Percentiles rank a stretch among this genome's conserved stretches.
These are phyloP conservation scores for Fusarium sp. DNA, from an alignment of 2,329 filamentous ascomycete genomes.

Conservation along the genomic window DNA sequence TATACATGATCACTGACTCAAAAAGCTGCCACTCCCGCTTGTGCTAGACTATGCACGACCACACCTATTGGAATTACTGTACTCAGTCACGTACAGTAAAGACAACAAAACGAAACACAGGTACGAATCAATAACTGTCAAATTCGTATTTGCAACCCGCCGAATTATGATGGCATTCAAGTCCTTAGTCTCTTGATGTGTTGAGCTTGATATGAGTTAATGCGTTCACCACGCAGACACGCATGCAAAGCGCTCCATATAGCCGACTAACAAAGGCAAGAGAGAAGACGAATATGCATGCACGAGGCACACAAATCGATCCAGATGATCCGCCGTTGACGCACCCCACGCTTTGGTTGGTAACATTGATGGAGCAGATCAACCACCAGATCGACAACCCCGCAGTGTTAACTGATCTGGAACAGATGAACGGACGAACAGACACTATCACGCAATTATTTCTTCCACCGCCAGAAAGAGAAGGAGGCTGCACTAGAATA, in stretches of 20 bases:
- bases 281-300: background rate
- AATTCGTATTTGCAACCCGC: background rate
- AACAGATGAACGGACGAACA: background rate
- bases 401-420: slow-evolving; percentile 30
- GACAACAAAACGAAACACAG: background rate
- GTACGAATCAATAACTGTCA: background rate
- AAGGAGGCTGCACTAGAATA: background rate
- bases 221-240: background rate
- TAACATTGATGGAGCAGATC: slow-evolving; percentile 33
- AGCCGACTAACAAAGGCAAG: background rate
- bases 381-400: slow-evolving; percentile 43
- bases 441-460: background rate
- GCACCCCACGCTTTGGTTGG: slow-evolving; percentile 38
- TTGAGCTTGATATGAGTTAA: background rate
- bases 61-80: background rate
- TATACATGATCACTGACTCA: no score
- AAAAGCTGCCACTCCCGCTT: no score
- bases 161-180: background rate
- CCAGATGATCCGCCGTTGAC: slow-evolving; percentile 25
- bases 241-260: background rate
- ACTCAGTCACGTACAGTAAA: background rate
- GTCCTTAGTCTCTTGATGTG: background rate
- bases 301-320: background rate
- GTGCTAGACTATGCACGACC: no score
- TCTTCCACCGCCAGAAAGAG: background rate